Base-by-base conservation (phyloP, 2,329 filamentous ascomycete genomes). In the Thelonectria rubi region DNA sequence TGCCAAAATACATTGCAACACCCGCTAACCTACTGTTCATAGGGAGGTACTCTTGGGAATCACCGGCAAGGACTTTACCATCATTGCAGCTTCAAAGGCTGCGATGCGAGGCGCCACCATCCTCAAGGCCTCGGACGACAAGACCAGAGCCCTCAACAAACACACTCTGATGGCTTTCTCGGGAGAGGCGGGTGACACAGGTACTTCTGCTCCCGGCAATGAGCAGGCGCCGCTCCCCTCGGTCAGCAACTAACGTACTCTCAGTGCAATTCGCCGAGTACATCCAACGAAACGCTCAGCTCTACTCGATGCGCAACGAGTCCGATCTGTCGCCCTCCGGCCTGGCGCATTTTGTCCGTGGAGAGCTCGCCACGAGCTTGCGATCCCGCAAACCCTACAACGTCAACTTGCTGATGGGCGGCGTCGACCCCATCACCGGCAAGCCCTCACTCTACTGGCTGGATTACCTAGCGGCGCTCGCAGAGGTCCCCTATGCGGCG, bases 41-140 rank as follows among this genome's bases (percentile, higher is more conserved):
- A 98, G 94, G 95, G 95, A 99, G 88, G 92, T 98, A 78, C 87
- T 99, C 77, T 87, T 99, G 72, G 95, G 95, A 75, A 97, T 99
- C 79, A 97, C 94, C 63, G 96, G 95, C 84, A 97, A 97, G 85
- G 96, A 99, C 87, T 99, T 97, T 80, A 96, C 94, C 82, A 89
- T 99, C 86, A 89, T 99, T 78, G 95, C 93, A 74, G 92, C 95
- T 73, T 98, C 94, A 66, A 98, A 99, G 85, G 95, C 95, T 76
- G 92, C 94, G 74, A 98, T 98, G 94, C 90, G 95, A 83, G 95
- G 95, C 74, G 92, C 93, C 67, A 97, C 94, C 62, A 91, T 99
- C 79, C 89, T 99, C 76, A 99, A 99, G 82, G 88, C 92, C 60
- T 87, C 88, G 69, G 96, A 99, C 80, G 94, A 99, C 86, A 99